Evolutionary conservation across 2,329 filamentous ascomycete species (phyloP).

Genomic region (Domatiomyces catenatus): DNA sequence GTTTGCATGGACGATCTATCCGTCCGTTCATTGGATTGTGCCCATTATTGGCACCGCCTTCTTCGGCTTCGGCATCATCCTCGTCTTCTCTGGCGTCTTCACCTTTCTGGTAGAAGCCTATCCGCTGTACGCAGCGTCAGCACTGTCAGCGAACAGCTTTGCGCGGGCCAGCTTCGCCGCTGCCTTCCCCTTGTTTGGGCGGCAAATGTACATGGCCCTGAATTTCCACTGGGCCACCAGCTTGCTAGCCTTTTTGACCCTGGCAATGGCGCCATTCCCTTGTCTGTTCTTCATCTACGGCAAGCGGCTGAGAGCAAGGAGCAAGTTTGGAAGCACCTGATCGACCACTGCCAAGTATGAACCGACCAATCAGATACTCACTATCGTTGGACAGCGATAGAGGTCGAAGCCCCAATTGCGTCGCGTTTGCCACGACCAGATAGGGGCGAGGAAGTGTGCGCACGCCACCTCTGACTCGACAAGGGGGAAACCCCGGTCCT

Average conservation of each 20-base stretch:
- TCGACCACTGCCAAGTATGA: background rate
- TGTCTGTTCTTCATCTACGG: constrained; percentile 36
- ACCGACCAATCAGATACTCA: background rate
- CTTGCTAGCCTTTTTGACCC: constrained; percentile 25
- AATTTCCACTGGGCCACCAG: constrained; percentile 27
- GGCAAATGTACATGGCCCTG: constrained; percentile 25
- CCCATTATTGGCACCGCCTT: constrained; percentile 58
- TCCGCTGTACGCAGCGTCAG: constrained; percentile 36
- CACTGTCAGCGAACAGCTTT: constrained; percentile 72
- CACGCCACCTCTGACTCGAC: no score
- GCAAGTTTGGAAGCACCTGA: constrained; percentile 22
- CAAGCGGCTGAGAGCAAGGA: constrained; percentile 30
- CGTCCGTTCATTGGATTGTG: constrained; percentile 59
- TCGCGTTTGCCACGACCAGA: background rate
- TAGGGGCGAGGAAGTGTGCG: no score
- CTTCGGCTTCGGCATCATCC: constrained; percentile 57
- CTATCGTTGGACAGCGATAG: background rate
- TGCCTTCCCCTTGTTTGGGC: constrained; percentile 35
- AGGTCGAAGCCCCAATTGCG: background rate
- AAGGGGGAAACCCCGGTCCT: no score
- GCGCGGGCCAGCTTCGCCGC: constrained; percentile 65
- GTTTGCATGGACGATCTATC: constrained; percentile 73
- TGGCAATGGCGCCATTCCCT: constrained; percentile 34
- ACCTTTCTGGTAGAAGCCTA: constrained; percentile 62
- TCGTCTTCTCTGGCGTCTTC: constrained; percentile 72